Evolutionary conservation across 83 land plant genomes (phyloP), one percentile per base, ranked within the genome.

Genomic region (Thuja plicata): DNA sequence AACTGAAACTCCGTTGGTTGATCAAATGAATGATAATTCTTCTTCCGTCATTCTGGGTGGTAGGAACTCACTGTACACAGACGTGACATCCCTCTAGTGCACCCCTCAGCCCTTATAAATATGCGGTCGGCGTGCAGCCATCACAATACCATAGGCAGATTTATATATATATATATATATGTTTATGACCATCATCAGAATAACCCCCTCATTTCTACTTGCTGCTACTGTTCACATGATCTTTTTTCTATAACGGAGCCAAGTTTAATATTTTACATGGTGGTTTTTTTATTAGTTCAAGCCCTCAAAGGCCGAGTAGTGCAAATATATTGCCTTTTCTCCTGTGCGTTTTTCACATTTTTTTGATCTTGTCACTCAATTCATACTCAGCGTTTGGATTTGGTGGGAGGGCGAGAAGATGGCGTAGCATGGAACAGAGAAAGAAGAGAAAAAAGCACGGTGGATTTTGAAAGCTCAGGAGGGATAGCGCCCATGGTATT

Each of bases 401-500:
- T 24, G 73, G 73, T 8, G 73, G 0, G 27, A 27, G 73, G 30
- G 73, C 32, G 16, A 66, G 73, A 8, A 8, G 73, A 66, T 24
- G n/a, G 3, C 70, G 6, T 60, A 7, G 27, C 70, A 21, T 16
- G 27, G 27, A 66, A 66, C 57, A 70, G 74, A 34, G 3, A 76
- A 13, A 76, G 35, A 6, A 34, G 11, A 43, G 2, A 43, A 43
- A 74, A 76, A 76, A 76, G 79, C 79, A 76, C 17, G 38, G 79
- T 76, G 38, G 79, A 76, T 76, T 76, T 34, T 32, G 38, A 76
- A 76, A 76, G 79, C 79, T 76, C 79, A 76, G 79, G 79, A 76
- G 79, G 79, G 79, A 76, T 76, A 76, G 79, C 79, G 79, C 79
- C 79, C 79, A 76, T 76, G 79, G 79, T 76, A 12, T 74, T 46